Evolutionary conservation across 352 stramenopile species (phyloP).

Genomic region (Phytophthora europaea): DNA sequence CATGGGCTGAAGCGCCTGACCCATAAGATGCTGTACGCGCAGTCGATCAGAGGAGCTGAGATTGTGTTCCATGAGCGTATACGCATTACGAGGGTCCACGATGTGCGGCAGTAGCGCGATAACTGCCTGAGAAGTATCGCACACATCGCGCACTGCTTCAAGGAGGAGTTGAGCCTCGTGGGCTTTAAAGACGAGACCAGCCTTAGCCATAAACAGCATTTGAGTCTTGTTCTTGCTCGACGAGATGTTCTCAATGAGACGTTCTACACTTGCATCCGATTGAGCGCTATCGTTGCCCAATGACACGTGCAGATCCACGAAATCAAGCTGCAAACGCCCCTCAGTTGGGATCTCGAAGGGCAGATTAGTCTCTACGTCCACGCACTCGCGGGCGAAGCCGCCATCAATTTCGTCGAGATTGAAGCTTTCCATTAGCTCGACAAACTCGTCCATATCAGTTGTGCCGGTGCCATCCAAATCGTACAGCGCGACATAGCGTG

Average conservation of each 20-base stretch:
- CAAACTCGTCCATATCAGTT: slow-evolving; percentile 83
- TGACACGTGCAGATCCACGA: slow-evolving; percentile 83
- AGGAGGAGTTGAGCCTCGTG: slow-evolving; percentile 77
- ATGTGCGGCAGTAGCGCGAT: slow-evolving; percentile 77
- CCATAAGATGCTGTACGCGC: slow-evolving; percentile 78
- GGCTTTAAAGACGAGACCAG: slow-evolving; percentile 72
- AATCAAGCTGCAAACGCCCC: slow-evolving; percentile 70
- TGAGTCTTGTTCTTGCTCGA: slow-evolving; percentile 83
- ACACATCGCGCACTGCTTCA: slow-evolving; percentile 70
- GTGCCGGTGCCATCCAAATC: slow-evolving; percentile 78
- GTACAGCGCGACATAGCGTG: slow-evolving; percentile 74
- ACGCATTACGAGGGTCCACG: slow-evolving; percentile 72
- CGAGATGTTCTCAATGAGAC: slow-evolving; percentile 82
- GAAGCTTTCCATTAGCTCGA: slow-evolving; percentile 82
- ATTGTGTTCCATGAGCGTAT: slow-evolving; percentile 74
- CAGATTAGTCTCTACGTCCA: slow-evolving; percentile 70
- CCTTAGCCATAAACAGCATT: slow-evolving; percentile 86
- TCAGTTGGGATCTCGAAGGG: slow-evolving; percentile 73
- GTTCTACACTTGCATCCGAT: slow-evolving; percentile 70
- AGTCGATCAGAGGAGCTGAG: slow-evolving; percentile 55
- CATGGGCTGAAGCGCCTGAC: slow-evolving; percentile 66
- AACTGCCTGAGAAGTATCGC: slow-evolving; percentile 73
- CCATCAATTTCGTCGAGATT: slow-evolving; percentile 53
- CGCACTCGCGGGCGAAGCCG: slow-evolving; percentile 60
- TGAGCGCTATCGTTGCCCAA: slow-evolving; percentile 73